phyloP scores from a whole-genome alignment of 2,329 filamentous ascomycete species.

The Curvularia sp. region DNA sequence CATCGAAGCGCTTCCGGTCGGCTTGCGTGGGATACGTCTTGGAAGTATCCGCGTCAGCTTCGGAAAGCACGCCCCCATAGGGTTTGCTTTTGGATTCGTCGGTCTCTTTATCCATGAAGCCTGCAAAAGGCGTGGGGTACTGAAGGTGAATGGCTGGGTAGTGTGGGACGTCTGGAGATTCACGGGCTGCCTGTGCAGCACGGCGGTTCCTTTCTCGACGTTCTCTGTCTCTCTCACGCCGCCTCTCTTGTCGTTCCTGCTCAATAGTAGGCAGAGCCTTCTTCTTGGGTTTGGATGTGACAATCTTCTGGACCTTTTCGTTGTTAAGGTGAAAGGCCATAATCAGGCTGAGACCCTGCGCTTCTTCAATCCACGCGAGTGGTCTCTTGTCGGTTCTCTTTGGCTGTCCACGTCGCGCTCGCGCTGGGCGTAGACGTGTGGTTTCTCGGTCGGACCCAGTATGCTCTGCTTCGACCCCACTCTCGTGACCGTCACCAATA shows the following conservation, averaged over 20 bases:
- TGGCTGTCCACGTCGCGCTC: conserved; percentile 42
- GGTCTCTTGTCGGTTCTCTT: conserved; percentile 47
- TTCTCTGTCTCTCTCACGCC: conserved; percentile 45
- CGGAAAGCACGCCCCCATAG: conserved; percentile 90
- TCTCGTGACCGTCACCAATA: conserved; percentile 42
- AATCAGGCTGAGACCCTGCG: conserved; percentile 39
- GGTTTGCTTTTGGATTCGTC: conserved; percentile 92
- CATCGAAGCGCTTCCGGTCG: conserved; percentile 86
- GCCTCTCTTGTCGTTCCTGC: conserved; percentile 41
- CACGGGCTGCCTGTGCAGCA: conserved; percentile 53
- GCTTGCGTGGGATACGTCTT: conserved; percentile 81
- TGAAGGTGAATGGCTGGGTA: conserved; percentile 66
- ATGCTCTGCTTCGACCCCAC: conserved; percentile 35
- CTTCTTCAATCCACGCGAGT: conserved; percentile 47
- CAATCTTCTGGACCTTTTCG: conserved; percentile 65
- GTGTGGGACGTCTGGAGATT: conserved; percentile 58
- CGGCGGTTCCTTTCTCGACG: conserved; percentile 55
- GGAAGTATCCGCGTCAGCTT: conserved; percentile 88
- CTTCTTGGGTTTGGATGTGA: conserved; percentile 65
- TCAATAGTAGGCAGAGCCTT: conserved; percentile 40
- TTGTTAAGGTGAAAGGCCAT: conserved; percentile 54
- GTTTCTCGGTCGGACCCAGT: conserved; percentile 42
- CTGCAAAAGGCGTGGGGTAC: conserved; percentile 82
- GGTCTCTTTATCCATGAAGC: conserved; percentile 85
- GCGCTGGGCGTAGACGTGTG: conserved; percentile 39